Evolutionary conservation across 331 rosid genomes (phyloP).

Genomic region (Acacia pycnantha): DNA sequence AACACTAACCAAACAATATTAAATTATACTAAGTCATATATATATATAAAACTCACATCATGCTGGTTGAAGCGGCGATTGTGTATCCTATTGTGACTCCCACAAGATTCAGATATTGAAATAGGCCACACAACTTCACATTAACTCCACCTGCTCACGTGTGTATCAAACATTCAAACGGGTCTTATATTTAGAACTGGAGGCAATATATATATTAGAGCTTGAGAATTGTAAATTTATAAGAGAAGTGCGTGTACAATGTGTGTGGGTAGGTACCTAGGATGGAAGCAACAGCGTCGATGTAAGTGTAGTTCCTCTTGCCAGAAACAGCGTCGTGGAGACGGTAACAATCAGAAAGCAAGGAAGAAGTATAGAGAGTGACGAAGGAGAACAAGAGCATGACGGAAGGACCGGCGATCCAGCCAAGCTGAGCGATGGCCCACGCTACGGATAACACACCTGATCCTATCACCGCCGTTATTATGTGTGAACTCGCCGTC

Average conservation of each 20-base stretch:
- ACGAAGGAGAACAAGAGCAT: constrained; percentile 46
- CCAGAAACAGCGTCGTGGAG: constrained; percentile 28
- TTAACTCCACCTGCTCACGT: constrained; percentile 46
- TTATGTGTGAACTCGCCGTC: constrained; percentile 56
- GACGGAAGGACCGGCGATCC: constrained; percentile 56
- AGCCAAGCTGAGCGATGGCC: constrained; percentile 58
- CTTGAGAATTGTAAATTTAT: too few relatives aligned
- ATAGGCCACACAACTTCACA: constrained; percentile 43
- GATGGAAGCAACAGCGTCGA: constrained; percentile 52
- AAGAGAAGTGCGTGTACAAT: neutral
- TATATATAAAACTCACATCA: too few relatives aligned
- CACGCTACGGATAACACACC: constrained; percentile 57
- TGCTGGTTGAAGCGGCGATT: constrained; percentile 31
- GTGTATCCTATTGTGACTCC: constrained; percentile 58
- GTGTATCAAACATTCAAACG: too few relatives aligned
- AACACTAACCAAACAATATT: too few relatives aligned
- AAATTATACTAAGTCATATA: too few relatives aligned
- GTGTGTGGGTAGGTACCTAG: constrained; percentile 26
- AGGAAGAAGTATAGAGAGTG: constrained; percentile 38
- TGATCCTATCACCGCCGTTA: constrained; percentile 59
- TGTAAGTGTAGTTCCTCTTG: constrained; percentile 54
- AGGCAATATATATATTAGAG: too few relatives aligned
- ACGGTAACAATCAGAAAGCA: constrained; percentile 47
- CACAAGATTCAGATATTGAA: constrained; percentile 49
- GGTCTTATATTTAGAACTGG: too few relatives aligned